phyloP scores from a whole-genome alignment of 768 basidiomycete genomes.

The Kwoniella shandongensis region DNA sequence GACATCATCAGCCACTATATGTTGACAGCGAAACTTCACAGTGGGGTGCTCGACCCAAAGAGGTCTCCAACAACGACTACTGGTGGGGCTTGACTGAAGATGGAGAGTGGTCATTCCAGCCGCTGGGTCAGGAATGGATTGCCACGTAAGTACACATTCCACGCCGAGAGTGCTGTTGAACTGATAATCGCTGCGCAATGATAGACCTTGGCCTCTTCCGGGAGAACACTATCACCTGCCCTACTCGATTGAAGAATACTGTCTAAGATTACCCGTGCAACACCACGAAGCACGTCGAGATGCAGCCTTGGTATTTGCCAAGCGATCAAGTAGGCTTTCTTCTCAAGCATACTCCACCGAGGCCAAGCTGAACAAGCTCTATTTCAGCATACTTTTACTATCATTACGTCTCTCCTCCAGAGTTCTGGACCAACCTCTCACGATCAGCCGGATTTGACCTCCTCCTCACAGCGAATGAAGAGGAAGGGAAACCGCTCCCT shows the following conservation, averaged over 20 bases:
- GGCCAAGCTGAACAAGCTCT: neutral
- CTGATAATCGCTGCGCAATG: too few relatives aligned
- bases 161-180: too few relatives aligned
- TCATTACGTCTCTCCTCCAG: slow-evolving; percentile 21
- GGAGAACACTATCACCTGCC: slow-evolving; percentile 44
- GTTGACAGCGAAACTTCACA: slow-evolving; percentile 9
- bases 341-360: neutral
- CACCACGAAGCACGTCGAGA: slow-evolving; percentile 33
- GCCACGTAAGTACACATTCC: slow-evolving; percentile 42
- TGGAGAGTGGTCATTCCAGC: slow-evolving; percentile 45
- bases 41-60: slow-evolving; percentile 47
- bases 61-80: slow-evolving; percentile 32
- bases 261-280: slow-evolving; percentile 31
- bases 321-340: slow-evolving; percentile 34
- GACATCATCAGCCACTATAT: too few relatives aligned
- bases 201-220: slow-evolving; percentile 45
- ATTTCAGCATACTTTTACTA: slow-evolving; percentile 43
- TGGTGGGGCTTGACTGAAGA: slow-evolving; percentile 40
- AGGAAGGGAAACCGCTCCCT: slow-evolving; percentile 41
- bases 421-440: slow-evolving; percentile 36
- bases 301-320: slow-evolving; percentile 44
- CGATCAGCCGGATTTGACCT: slow-evolving; percentile 28
- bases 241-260: slow-evolving; percentile 49
- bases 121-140: slow-evolving; percentile 48
- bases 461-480: slow-evolving; percentile 34